Conservation (phyloP, 1,139 yeast genomes). For the Arxiozyma slooffiae region DNA sequence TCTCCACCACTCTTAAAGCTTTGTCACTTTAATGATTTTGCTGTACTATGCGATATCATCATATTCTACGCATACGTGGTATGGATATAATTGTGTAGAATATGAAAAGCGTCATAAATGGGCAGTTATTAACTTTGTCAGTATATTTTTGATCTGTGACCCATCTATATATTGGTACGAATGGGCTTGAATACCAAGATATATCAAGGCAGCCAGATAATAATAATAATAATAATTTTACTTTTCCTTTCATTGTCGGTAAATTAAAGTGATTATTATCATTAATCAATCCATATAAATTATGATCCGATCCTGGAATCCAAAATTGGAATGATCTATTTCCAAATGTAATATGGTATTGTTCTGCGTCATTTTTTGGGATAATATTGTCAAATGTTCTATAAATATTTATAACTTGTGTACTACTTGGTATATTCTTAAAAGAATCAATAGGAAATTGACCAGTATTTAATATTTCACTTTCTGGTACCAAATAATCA, state of each 20-base stretch:
- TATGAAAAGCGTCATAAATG: too few species aligned
- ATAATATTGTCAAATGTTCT: constrained; percentile 61
- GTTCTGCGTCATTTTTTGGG: constrained; percentile 53
- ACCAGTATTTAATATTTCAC: constrained; percentile 47
- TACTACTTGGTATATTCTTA: constrained; percentile 36
- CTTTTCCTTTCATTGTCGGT: constrained; percentile 40
- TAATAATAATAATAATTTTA: constrained; percentile 54
- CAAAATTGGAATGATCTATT: constrained; percentile 51
- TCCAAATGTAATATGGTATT: constrained; percentile 47
- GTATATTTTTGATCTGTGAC: neutral
- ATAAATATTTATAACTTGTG: constrained; percentile 57
- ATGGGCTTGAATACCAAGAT: neutral
- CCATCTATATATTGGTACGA: neutral
- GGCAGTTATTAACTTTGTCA: neutral
- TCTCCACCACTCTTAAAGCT: too few species aligned
- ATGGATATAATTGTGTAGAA: neutral
- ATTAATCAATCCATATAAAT: constrained; percentile 48
- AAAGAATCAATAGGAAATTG: constrained; percentile 29
- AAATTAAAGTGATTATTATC: constrained; percentile 33
- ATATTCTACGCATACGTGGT: neutral
- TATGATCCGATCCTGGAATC: constrained; percentile 69
- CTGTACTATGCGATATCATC: too few species aligned
- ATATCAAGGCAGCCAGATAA: constrained; percentile 34
- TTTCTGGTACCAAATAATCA: constrained; percentile 34
- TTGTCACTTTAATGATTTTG: too few species aligned